Evolutionary conservation across 2,329 filamentous ascomycete genomes (phyloP).

Genomic region (Thermomyces lanuginosus): DNA sequence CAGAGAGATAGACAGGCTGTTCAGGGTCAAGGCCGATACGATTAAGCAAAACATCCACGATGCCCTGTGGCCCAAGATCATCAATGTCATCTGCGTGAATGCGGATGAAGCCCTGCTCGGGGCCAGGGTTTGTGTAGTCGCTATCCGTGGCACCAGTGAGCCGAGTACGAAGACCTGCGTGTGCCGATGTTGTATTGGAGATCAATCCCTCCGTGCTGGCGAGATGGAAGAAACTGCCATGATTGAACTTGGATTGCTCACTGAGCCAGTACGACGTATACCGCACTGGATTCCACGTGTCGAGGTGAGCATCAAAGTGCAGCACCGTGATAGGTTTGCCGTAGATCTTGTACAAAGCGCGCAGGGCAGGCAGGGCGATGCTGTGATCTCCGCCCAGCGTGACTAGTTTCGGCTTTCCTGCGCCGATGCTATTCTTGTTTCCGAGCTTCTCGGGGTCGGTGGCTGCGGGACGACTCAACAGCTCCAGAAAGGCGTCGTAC

Average conservation of each 20-base stretch:
- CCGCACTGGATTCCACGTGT: slow-evolving; percentile 66
- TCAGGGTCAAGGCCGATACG: slow-evolving; percentile 49
- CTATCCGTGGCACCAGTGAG: slow-evolving; percentile 48
- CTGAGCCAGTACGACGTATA: slow-evolving; percentile 63
- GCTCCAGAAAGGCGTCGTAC: slow-evolving; percentile 61
- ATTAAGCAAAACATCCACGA: slow-evolving; percentile 54
- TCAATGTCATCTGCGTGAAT: slow-evolving; percentile 80
- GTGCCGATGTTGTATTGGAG: slow-evolving; percentile 55
- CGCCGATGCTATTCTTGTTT: slow-evolving; percentile 17
- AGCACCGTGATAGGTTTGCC: slow-evolving; percentile 50
- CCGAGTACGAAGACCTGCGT: slow-evolving; percentile 67
- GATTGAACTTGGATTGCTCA: slow-evolving; percentile 61
- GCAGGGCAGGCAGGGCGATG: slow-evolving; percentile 51
- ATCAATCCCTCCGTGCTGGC: slow-evolving; percentile 68
- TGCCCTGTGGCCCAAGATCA: slow-evolving; percentile 54
- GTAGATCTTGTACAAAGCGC: slow-evolving; percentile 48
- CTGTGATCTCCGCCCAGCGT: slow-evolving; percentile 61
- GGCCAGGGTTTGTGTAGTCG: slow-evolving; percentile 54
- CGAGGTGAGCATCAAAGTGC: slow-evolving; percentile 65
- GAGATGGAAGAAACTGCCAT: slow-evolving; percentile 85
- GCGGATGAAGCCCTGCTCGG: slow-evolving; percentile 60
- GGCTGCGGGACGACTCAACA: slow-evolving; percentile 35
- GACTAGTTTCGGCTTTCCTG: slow-evolving; percentile 38
- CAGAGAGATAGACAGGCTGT: slow-evolving; percentile 62
- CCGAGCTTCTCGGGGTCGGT: slow-evolving; percentile 11